Conservation (phyloP, 2,329 filamentous ascomycete genomes). For the Aspergillus uvarum region DNA sequence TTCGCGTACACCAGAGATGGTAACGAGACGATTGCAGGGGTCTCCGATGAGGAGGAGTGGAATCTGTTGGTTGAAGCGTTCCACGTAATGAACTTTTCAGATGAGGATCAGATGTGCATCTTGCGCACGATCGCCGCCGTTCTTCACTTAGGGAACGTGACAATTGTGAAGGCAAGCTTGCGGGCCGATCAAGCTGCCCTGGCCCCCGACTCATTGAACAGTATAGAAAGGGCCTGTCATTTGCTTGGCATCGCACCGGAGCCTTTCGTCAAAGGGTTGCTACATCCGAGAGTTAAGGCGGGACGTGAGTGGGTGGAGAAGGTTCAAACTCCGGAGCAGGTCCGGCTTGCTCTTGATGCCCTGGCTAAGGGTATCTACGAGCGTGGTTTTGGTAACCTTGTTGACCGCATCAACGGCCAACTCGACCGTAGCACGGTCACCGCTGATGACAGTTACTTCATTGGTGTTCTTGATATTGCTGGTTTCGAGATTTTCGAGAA, state of each 20-base stretch:
- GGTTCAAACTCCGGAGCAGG: slow-evolving; percentile 95
- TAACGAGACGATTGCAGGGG: slow-evolving; percentile 85
- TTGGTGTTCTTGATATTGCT: slow-evolving; percentile 96
- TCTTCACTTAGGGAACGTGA: slow-evolving; percentile 88
- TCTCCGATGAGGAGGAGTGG: slow-evolving; percentile 92
- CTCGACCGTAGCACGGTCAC: slow-evolving; percentile 82
- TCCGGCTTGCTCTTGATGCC: slow-evolving; percentile 83
- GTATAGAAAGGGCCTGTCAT: slow-evolving; percentile 75
- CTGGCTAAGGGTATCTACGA: slow-evolving; percentile 97
- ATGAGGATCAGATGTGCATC: slow-evolving; percentile 78
- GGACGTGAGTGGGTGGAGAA: slow-evolving; percentile 98
- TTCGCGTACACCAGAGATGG: slow-evolving; percentile 91
- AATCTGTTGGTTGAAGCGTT: slow-evolving; percentile 87
- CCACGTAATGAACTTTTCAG: slow-evolving; percentile 86
- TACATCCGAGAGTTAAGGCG: slow-evolving; percentile 92
- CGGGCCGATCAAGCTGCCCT: slow-evolving; percentile 87
- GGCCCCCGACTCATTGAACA: slow-evolving; percentile 69
- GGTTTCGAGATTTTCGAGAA: slow-evolving; percentile 98
- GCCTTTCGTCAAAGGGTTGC: slow-evolving; percentile 79
- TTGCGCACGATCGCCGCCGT: slow-evolving; percentile 86
- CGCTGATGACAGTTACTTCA: slow-evolving; percentile 88
- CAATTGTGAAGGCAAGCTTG: slow-evolving; percentile 84
- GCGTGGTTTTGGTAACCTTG: slow-evolving; percentile 88
- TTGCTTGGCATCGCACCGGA: slow-evolving; percentile 83
- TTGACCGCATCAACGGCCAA: slow-evolving; percentile 85